A percentile compares a stretch with the other conserved stretches of the same genome.
Evolutionary conservation across 1,284 basidiomycete genomes (phyloP).

Genomic region (Puccinia novopanici): DNA sequence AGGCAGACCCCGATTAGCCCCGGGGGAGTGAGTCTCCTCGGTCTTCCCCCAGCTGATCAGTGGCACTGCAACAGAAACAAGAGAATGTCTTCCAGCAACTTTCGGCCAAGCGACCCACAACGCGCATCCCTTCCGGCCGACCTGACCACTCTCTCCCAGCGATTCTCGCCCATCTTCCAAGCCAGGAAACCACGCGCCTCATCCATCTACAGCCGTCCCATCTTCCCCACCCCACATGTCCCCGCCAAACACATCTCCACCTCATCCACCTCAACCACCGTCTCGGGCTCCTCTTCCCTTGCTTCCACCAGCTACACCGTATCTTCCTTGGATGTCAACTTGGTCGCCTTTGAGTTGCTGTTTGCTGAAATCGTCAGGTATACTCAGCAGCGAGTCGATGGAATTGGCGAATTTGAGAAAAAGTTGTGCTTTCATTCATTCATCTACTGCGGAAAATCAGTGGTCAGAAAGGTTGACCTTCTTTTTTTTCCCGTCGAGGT

Average conservation of each 20-base stretch:
- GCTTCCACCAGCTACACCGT: slow-evolving; percentile 7
- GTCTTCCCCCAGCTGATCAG: too few relatives aligned
- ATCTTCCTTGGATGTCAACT: slow-evolving; percentile 64
- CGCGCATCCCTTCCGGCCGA: slow-evolving; percentile 21
- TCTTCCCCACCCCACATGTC: slow-evolving; percentile 19
- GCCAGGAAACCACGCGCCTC: slow-evolving; percentile 1
- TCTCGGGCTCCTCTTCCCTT: slow-evolving; percentile 10
- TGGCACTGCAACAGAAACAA: neutral
- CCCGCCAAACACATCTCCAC: slow-evolving; percentile 8
- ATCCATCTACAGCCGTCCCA: slow-evolving; percentile 19
- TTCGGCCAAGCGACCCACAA: slow-evolving; percentile 17
- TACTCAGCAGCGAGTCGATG: slow-evolving; percentile 88
- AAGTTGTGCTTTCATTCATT: slow-evolving; percentile 62
- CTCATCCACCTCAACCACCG: slow-evolving; percentile 15
- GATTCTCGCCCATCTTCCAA: slow-evolving; percentile 25
- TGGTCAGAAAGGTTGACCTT: neutral
- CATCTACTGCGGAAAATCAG: slow-evolving; percentile 52
- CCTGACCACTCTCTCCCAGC: neutral
- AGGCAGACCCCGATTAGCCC: too few relatives aligned
- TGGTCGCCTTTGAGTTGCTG: slow-evolving; percentile 79
- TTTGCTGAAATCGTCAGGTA: slow-evolving; percentile 91
- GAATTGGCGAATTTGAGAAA: slow-evolving; percentile 90
- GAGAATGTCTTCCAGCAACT: slow-evolving; percentile 9
- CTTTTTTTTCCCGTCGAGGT: neutral
- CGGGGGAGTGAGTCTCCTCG: neutral